Percentiles rank a stretch among this genome's conserved stretches.
Evolutionary conservation across 202 grass and related monocot genomes (phyloP).

Genomic region (Panicum hallii): DNA sequence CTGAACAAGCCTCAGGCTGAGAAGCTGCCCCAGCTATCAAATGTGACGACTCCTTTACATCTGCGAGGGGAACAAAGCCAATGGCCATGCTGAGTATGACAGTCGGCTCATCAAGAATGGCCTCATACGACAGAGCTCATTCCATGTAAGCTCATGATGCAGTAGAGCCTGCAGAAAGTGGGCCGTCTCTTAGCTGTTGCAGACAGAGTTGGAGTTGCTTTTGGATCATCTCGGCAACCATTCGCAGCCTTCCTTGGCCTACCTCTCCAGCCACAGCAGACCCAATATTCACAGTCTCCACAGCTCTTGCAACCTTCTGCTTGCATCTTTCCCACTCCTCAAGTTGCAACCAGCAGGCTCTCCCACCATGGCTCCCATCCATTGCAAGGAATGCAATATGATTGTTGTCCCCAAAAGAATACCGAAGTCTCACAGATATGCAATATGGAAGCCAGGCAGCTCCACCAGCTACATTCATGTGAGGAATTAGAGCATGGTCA

Average conservation of each 20-base stretch:
- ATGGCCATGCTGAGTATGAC: constrained; percentile 13
- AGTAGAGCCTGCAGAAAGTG: constrained; percentile 71
- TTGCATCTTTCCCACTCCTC: constrained; percentile 97
- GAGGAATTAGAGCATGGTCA: constrained; percentile 82
- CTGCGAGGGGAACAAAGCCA: background rate
- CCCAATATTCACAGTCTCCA: constrained; percentile 79
- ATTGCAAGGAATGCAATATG: constrained; percentile 77
- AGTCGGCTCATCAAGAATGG: constrained; percentile 2
- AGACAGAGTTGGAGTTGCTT: constrained; percentile 77
- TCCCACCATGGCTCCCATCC: constrained; percentile 95
- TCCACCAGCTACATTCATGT: constrained; percentile 95
- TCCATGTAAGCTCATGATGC: constrained; percentile 54
- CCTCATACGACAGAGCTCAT: constrained; percentile 35
- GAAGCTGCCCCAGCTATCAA: background rate
- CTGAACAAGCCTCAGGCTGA: constrained; percentile 12
- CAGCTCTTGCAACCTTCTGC: constrained; percentile 83
- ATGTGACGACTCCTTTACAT: constrained; percentile 1
- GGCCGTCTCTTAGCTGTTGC: constrained; percentile 79
- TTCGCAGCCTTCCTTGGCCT: constrained; percentile 83
- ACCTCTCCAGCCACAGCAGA: constrained; percentile 61
- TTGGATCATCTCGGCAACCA: constrained; percentile 89
- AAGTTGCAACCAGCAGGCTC: constrained; percentile 80
- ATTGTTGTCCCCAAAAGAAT: constrained; percentile 83
- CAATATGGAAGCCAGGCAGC: constrained; percentile 98
- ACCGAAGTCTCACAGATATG: constrained; percentile 83